Evolutionary conservation across 192 early-diverging fungal species (phyloP).

Genomic region (Pilaira anomala): DNA sequence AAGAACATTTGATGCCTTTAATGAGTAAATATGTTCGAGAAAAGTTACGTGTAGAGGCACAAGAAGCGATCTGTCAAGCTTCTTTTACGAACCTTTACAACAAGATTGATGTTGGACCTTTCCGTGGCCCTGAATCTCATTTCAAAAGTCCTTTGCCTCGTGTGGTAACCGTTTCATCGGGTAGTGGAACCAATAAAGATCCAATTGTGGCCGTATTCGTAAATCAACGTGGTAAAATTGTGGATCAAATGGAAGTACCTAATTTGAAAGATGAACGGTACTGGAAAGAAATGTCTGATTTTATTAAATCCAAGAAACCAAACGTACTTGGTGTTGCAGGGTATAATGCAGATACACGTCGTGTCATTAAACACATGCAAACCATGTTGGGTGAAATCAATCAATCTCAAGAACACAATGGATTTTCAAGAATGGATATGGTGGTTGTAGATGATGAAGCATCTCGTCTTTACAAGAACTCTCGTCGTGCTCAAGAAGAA

Average conservation of each 20-base stretch:
- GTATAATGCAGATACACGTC: slow-evolving; percentile 69
- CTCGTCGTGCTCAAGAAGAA: slow-evolving; percentile 63
- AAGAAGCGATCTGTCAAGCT: slow-evolving; percentile 62
- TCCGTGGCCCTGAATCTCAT: slow-evolving; percentile 41
- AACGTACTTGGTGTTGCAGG: slow-evolving; percentile 84
- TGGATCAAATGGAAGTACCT: slow-evolving; percentile 63
- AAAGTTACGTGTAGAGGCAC: slow-evolving; percentile 67
- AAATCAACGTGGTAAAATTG: slow-evolving; percentile 70
- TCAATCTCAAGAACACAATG: slow-evolving; percentile 15
- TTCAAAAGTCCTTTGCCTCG: slow-evolving; percentile 41
- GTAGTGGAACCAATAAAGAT: slow-evolving; percentile 59
- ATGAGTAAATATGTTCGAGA: slow-evolving; percentile 76
- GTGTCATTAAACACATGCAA: slow-evolving; percentile 68
- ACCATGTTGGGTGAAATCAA: slow-evolving; percentile 52
- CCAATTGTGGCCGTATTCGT: slow-evolving; percentile 64
- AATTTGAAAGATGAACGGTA: slow-evolving; percentile 46
- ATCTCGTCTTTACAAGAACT: slow-evolving; percentile 82
- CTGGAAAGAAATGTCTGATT: slow-evolving; percentile 51
- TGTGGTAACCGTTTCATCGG: slow-evolving; percentile 69
- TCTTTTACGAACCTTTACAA: slow-evolving; percentile 64
- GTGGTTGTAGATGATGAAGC: slow-evolving; percentile 85
- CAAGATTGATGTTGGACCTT: slow-evolving; percentile 67
- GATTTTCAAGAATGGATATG: slow-evolving; percentile 44
- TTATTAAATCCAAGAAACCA: slow-evolving; percentile 58
- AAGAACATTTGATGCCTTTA: slow-evolving; percentile 67